A percentile compares a stretch with the other conserved stretches of the same genome.
Conservation (phyloP, 257 asterid genomes). For the Thymus mandschuricus region DNA sequence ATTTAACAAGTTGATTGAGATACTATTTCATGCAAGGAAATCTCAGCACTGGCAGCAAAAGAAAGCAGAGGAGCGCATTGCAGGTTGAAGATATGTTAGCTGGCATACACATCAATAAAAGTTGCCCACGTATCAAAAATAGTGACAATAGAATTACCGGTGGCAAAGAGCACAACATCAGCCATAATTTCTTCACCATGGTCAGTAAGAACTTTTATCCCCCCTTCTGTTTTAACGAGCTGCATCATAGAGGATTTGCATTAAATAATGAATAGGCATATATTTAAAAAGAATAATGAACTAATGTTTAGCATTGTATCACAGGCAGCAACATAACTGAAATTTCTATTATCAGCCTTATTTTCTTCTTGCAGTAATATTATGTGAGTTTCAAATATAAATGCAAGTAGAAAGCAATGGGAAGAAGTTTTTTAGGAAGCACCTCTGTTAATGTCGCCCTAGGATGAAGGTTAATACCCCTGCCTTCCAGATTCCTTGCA, state of each 20-base stretch:
- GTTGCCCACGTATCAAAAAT: background rate
- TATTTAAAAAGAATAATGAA: too few species aligned
- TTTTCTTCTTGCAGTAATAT: background rate
- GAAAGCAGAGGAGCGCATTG: background rate
- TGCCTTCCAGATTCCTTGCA: conserved; percentile 92
- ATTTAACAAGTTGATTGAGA: background rate
- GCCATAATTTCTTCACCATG: conserved; percentile 86
- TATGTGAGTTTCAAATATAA: background rate
- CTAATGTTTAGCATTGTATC: background rate
- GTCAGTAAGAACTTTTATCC: conserved; percentile 77
- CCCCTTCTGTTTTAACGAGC: conserved; percentile 79
- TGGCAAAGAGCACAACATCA: conserved; percentile 97
- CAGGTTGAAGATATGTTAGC: background rate
- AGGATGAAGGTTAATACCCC: conserved; percentile 92
- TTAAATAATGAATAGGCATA: background rate
- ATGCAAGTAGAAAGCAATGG: conserved; percentile 8
- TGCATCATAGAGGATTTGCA: conserved; percentile 42
- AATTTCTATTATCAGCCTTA: background rate
- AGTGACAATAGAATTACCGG: conserved; percentile 60
- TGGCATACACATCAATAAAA: background rate
- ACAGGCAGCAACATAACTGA: background rate
- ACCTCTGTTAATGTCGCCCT: conserved; percentile 83
- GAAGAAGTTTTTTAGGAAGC: conserved; percentile 9
- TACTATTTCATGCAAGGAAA: conserved; percentile 6
- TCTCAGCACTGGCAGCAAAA: background rate